phyloP scores from a whole-genome alignment of 257 asterid species.

The Buddleja alternifolia region DNA sequence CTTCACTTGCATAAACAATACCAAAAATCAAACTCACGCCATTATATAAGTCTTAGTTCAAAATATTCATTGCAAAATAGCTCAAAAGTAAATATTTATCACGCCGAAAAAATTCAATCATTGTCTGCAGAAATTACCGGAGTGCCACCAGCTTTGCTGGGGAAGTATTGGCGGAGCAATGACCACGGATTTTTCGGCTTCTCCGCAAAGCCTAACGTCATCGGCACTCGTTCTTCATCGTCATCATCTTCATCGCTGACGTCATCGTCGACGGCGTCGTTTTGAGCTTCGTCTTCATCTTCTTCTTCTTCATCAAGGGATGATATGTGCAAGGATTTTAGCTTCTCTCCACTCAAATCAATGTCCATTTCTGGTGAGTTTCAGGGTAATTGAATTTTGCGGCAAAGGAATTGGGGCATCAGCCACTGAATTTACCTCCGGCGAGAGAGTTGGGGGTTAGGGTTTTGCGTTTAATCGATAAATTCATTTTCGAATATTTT shows the following conservation, averaged over 20 bases:
- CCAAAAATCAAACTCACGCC: background rate
- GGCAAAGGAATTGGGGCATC: conserved; percentile 4
- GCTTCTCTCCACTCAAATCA: conserved; percentile 37
- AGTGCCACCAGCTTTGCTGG: conserved; percentile 95
- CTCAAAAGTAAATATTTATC: background rate
- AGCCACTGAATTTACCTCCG: conserved; percentile 13
- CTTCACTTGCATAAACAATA: background rate
- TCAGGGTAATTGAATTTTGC: background rate
- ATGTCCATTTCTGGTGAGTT: conserved; percentile 38
- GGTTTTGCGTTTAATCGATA: conserved; percentile 24
- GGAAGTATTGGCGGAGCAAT: conserved; percentile 70
- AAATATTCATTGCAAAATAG: background rate
- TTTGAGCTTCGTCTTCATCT: conserved; percentile 49
- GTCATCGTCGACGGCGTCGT: conserved; percentile 46
- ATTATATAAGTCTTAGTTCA: background rate
- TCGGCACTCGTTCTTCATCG: conserved; percentile 56
- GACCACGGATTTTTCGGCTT: conserved; percentile 69
- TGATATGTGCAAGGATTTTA: conserved; percentile 51
- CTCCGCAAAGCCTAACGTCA: conserved; percentile 79
- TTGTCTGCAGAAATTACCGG: conserved; percentile 55
- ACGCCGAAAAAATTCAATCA: background rate
- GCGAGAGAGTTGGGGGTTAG: conserved; percentile 17
- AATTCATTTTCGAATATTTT: background rate
- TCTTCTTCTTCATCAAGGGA: conserved; percentile 65
- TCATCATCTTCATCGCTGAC: conserved; percentile 57